Percentiles rank a stretch among this genome's conserved stretches.
Evolutionary conservation across 108 stramenopile species (phyloP).

Genomic region (Epithemia pelagica): DNA sequence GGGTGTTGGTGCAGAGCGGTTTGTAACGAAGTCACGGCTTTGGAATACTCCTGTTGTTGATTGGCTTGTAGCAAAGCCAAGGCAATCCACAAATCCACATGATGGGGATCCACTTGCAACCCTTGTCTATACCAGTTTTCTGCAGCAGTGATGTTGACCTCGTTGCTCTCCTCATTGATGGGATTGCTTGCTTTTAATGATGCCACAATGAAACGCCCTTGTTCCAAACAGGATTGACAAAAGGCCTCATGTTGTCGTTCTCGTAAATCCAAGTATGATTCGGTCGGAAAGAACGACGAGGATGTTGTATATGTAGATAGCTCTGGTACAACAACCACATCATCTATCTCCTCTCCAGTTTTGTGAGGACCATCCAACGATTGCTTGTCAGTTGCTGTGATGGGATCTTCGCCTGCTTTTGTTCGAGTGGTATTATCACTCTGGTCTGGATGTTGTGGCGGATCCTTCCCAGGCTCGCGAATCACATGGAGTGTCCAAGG

Average conservation of each 20-base stretch:
- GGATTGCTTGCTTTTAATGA: no score
- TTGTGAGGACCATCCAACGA: no score
- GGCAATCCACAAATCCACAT: background rate
- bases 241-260: background rate
- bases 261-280: background rate
- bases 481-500: no score
- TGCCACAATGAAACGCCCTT: no score
- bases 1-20: background rate
- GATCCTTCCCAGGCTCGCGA: no score
- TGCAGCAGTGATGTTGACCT: no score
- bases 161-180: no score
- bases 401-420: no score
- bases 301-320: no score
- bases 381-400: no score
- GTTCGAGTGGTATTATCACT: conserved; percentile 3
- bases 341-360: no score
- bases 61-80: background rate
- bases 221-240: background rate
- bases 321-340: no score
- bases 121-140: background rate
- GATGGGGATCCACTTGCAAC: background rate
- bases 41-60: background rate
- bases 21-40: background rate
- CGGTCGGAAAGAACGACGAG: background rate
- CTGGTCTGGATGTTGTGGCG: background rate